Base-by-base conservation (phyloP, 2,329 filamentous ascomycete genomes). In the Xylaria sp. region DNA sequence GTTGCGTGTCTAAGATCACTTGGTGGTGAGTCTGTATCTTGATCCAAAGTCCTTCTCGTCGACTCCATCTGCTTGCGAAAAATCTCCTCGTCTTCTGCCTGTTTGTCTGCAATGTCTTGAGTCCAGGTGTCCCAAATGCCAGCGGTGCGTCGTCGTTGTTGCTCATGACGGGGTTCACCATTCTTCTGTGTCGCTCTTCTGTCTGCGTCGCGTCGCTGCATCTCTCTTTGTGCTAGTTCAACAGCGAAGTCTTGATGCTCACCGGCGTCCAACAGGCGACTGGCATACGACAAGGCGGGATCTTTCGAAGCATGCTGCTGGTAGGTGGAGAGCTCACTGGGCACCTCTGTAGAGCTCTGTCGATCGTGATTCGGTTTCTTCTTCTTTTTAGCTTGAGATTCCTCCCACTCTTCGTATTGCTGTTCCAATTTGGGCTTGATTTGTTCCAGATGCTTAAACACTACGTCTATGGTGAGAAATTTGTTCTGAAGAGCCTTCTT, bases 371-470 rank as follows among this genome's bases (percentile, higher is more conserved):
- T 15, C 49, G 54, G 66, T 71, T 69, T 63, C 62, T 73, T 72
- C 67, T 79, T 76, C 73, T 78, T 81, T 28, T 79, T 80, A 9
- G 83, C 80, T 53, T 85, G 81, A 82, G 86, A 82, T 65, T 87
- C 85, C 66, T 85, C 79, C 87, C 92, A 95, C 63, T 87, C 85
- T n/a, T 90, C 85, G 77, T 93, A 90, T 15, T 90, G 87, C 70
- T 85, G 86, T 54, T 91, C 89, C 63, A 99, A 92, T 20, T 90
- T 86, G 0, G 93, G 93, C 76, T 94, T 96, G 65, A 97, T 85
- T 9, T 85, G 81, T 79, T 97, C 94, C 36, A 99, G 84, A 71
- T 90, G 88, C 69, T 86, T 83, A 15, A 97, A 80, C 20, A 93
- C 90, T 11, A 82, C 81, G 49, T 86, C 77, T 23, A 89, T 80